Evolutionary conservation across 257 asterid genomes (phyloP), one percentile per base, ranked within the genome.

Genomic region (Scutellaria minor): DNA sequence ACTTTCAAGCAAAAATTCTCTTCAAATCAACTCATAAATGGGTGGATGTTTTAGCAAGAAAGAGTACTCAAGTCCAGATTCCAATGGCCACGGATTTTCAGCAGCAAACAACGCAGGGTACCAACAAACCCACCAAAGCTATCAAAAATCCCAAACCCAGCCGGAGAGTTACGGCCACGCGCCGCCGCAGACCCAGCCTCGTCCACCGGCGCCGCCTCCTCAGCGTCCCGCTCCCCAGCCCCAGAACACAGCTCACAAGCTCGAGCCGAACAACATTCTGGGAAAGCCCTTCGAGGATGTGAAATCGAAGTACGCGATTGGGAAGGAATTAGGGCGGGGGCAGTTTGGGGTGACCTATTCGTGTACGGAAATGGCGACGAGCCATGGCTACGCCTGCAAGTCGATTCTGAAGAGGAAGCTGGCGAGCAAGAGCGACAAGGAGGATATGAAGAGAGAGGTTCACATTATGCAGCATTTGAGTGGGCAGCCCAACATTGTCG

Each of bases 361-460:
- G 4, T 86, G 95, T 63, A 84, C 84, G 1, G 95, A 88, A 70
- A 83, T 75, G 11, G 69, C 82, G 6, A 77, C 86, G 1, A 83
- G 92, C 13, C 71, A 72, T 5, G 57, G 70, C 14, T 88, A 84
- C 74, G 95, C 95, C 39, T 86, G 95, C 72, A 88, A 88, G 56
- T 88, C 95, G 5, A 88, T 88, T 1, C 44, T 83, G 67, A 88
- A 86, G 73, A 78, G 95, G 83, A 88, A 88, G 52, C 87, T 88
- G 22, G 90, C 80, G 70, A 86, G 84, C 53, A 88, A 88, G 85
- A 78, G 44, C 31, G 95, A 88, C 68, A 86, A 77, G 71, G 92
- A 86, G 40, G 95, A 88, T 78, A 86, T 88, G 83, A 88, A 88
- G 71, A 82, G 91, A 77, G 95, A 88, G 67, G 88, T 88, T 73